Evolutionary conservation across 2,329 filamentous ascomycete species (phyloP).

Genomic region (Didymella keratinophila): DNA sequence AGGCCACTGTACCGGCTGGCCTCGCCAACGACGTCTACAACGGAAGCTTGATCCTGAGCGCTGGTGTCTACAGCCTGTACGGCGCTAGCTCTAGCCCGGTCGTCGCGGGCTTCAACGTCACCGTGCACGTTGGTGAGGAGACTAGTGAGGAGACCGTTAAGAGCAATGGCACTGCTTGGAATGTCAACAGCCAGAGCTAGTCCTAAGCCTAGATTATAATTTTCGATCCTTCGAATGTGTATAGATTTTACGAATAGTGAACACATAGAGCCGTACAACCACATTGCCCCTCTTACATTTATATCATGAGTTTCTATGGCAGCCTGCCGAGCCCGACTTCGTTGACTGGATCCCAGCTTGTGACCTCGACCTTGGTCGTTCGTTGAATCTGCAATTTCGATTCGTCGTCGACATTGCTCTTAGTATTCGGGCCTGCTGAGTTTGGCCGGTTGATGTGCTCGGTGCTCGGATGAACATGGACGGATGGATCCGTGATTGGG

Average conservation of each 20-base stretch:
- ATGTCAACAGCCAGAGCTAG: conserved; percentile 5
- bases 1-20: conserved; percentile 24
- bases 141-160: conserved; percentile 24
- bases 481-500: neutral
- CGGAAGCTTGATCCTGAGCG: conserved; percentile 29
- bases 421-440: neutral
- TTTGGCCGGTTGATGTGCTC: neutral
- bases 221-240: neutral
- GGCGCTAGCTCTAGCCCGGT: conserved; percentile 25
- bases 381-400: neutral
- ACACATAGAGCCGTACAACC: neutral
- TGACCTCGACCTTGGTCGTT: neutral
- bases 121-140: conserved; percentile 27
- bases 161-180: conserved; percentile 22
- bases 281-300: neutral
- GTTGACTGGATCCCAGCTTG: neutral
- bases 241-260: neutral
- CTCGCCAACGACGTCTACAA: conserved; percentile 15
- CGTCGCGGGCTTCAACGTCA: conserved; percentile 33
- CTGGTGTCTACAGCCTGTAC: conserved; percentile 40
- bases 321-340: neutral
- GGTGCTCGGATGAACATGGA: neutral
- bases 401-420: neutral
- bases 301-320: neutral
- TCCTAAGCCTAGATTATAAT: neutral